These are phyloP conservation scores for Annulohypoxylon moriforme DNA, from an alignment of 495 filamentous ascomycete genomes.

Conservation along the genomic window DNA sequence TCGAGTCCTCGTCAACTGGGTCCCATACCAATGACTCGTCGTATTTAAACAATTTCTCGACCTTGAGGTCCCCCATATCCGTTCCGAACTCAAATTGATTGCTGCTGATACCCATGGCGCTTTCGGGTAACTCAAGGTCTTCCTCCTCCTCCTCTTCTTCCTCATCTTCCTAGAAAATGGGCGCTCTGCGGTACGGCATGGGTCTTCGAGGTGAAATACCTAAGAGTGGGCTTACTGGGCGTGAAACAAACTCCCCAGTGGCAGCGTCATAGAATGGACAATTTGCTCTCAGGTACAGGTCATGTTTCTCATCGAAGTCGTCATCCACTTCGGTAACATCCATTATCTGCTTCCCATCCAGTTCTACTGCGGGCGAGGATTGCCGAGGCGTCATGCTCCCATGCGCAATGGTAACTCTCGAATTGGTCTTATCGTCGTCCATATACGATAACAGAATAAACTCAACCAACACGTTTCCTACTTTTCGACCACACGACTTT, in stretches of 20 bases:
- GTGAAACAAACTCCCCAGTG: neutral
- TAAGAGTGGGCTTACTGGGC: neutral
- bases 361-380: neutral
- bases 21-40: neutral
- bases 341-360: neutral
- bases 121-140: neutral
- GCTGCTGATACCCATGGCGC: neutral
- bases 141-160: neutral
- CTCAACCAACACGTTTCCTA: neutral
- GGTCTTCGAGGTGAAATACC: neutral
- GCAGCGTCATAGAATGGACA: neutral
- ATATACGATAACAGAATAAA: neutral
- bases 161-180: too few relatives aligned
- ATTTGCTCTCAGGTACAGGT: neutral
- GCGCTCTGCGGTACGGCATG: too few relatives aligned
- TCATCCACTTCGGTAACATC: neutral
- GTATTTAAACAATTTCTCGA: neutral
- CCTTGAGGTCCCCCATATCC: neutral
- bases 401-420: neutral
- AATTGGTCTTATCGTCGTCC: neutral
- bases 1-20: neutral
- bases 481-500: neutral
- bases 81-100: neutral
- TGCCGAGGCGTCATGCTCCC: neutral
- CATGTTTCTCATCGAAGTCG: neutral